phyloP scores from a whole-genome alignment of 2,329 filamentous ascomycete species.

The Aquanectria penicillioides region DNA sequence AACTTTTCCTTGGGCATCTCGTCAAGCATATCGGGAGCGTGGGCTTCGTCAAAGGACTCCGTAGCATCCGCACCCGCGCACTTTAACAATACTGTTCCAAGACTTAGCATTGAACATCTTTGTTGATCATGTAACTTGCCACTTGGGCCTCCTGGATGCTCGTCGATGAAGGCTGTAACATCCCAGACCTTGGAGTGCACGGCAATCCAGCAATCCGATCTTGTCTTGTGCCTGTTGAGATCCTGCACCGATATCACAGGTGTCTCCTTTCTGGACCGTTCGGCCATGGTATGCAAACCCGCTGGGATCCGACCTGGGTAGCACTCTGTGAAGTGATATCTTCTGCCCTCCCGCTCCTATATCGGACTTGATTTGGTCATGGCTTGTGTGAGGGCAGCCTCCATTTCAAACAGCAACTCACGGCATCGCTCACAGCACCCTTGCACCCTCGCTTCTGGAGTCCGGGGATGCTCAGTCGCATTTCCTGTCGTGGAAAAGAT shows the following conservation, averaged over 20 bases:
- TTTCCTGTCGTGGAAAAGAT: conserved; percentile 6
- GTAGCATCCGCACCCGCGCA: conserved; percentile 65
- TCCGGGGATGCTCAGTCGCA: not conserved
- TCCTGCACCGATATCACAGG: conserved; percentile 43
- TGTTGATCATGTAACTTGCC: conserved; percentile 33
- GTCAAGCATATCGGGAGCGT: conserved; percentile 54
- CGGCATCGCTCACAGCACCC: not conserved
- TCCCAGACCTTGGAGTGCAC: conserved; percentile 76
- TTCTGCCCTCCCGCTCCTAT: not conserved
- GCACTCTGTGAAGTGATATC: not conserved
- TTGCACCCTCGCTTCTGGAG: not conserved
- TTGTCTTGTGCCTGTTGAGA: conserved; percentile 58
- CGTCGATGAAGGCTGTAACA: conserved; percentile 69
- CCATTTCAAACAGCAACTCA: conserved; percentile 4
- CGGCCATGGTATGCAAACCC: conserved; percentile 15
- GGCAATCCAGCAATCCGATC: conserved; percentile 71
- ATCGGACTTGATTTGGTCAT: not conserved
- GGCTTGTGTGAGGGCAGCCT: not conserved
- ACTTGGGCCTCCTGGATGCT: conserved; percentile 50
- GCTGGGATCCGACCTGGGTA: not conserved
- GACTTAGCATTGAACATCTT: conserved; percentile 31
- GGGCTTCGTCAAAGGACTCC: conserved; percentile 60
- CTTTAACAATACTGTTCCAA: conserved; percentile 57
- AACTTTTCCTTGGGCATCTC: conserved; percentile 56
- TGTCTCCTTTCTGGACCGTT: conserved; percentile 7